Conservation (phyloP, 768 basidiomycete genomes). For the Dioszegia crocea region DNA sequence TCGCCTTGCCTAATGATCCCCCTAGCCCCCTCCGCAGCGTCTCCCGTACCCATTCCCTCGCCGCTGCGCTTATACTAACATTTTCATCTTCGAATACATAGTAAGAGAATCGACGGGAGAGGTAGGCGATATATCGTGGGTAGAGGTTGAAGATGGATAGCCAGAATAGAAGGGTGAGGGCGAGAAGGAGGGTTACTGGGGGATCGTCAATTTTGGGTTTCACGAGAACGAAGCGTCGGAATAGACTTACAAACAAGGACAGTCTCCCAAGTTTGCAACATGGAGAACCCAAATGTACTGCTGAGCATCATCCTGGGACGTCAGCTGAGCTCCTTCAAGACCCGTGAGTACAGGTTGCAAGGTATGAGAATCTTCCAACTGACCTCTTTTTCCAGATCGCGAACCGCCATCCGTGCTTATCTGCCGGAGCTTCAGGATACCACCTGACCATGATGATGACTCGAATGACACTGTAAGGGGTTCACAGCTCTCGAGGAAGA, state of each 20-base stretch:
- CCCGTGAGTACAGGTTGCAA: no score
- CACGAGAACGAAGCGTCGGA: background rate
- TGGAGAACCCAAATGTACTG: conserved; percentile 59
- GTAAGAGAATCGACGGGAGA: conserved; percentile 59
- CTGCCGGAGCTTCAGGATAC: conserved; percentile 8
- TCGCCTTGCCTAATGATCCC: conserved; percentile 1
- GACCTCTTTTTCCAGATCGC: conserved; percentile 33
- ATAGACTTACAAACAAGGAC: conserved; percentile 57
- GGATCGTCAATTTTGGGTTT: background rate
- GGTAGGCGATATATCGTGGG: conserved; percentile 58
- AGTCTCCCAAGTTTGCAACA: conserved; percentile 70
- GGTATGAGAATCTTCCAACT: conserved; percentile 1
- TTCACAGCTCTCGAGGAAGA: no score
- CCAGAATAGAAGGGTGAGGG: conserved; percentile 53
- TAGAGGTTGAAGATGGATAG: conserved; percentile 59
- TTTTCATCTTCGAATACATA: conserved; percentile 61
- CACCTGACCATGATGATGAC: conserved; percentile 1
- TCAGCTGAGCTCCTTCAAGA: conserved; percentile 1
- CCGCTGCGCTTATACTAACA: conserved; percentile 15
- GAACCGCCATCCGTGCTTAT: conserved; percentile 11
- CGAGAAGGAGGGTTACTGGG: conserved; percentile 15
- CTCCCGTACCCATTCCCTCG: conserved; percentile 18
- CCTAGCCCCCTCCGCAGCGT: conserved; percentile 5
- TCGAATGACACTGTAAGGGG: no score
- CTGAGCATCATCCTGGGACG: conserved; percentile 57